Base-by-base conservation (phyloP, 2,329 filamentous ascomycete genomes). In the Ophiostoma pallidulum region DNA sequence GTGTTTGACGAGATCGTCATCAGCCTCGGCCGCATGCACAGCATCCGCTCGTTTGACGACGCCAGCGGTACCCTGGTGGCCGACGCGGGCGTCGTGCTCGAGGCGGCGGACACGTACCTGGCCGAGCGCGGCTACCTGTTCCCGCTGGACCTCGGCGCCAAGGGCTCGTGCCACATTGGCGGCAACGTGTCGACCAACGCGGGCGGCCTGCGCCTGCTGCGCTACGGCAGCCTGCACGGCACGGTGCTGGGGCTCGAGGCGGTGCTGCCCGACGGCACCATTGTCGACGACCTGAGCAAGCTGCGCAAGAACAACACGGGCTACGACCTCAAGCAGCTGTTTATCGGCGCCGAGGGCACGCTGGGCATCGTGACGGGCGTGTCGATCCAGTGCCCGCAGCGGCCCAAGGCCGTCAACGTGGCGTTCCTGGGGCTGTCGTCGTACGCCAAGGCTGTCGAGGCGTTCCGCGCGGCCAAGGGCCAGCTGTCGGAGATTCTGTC, bases 1-100 rank as follows among this genome's bases (percentile, higher is more conserved):
- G 89, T 98, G 18, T 98, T 97, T 62, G 94, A 98, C 63, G 94
- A 98, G 73, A 95, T 98, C 57, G 86, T 98, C 58, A 77, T 98
- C 70, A 95, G 83, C 66, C 81, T 92, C 63, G 77, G 79, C 56
- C 84, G 88, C 54, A 92, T 98, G 88, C 94, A 94, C 72, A 70
- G 80, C 60, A 90, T 98, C 53, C 78, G 85, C 58, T 89, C 84
- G 3, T 97, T 98, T 60, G 92, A 98, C 65, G 84, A 94, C 46
- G 85, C 94, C 43, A 94, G 88, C 45, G 92, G 92, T 43, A 84
- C 91, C 9, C 71, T 98, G 26, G 89, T 96, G 39, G 86, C 81
- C 5, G 92, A 97, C 63, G 89, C 89, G 10, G 94, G 92, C 54
- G 85, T 87, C 52, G 88, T 98, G 51, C 76, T 98, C 13, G 92